A percentile compares a stretch with the other conserved stretches of the same genome.
phyloP scores from a whole-genome alignment of 139 green algal genomes.

The Chlorella ohadii region DNA sequence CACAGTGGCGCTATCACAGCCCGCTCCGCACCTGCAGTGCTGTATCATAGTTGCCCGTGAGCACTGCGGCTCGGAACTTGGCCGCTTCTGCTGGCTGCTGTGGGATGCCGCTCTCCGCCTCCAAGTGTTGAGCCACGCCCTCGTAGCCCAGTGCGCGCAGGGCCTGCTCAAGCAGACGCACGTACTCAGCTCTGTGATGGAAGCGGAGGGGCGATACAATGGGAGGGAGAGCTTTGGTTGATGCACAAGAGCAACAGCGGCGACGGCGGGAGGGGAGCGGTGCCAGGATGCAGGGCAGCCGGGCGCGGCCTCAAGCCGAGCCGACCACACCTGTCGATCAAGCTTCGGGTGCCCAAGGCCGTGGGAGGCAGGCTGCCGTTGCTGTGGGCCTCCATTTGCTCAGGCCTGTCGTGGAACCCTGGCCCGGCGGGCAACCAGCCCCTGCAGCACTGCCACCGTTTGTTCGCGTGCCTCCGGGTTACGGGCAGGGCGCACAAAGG shows the following conservation, averaged over 20 bases:
- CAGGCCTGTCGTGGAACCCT: background rate
- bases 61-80: slow-evolving; percentile 62
- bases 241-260: no score
- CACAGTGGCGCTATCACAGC: no score
- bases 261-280: no score
- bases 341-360: slow-evolving; percentile 3
- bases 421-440: no score
- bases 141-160: slow-evolving; percentile 72
- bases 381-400: background rate
- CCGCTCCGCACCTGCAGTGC: slow-evolving; percentile 47
- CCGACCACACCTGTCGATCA: slow-evolving; percentile 16
- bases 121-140: slow-evolving; percentile 52
- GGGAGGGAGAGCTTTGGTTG: background rate
- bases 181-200: slow-evolving; percentile 60
- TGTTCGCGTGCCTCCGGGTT: no score
- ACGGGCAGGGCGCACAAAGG: no score
- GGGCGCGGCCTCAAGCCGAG: no score
- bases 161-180: slow-evolving; percentile 82
- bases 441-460: no score
- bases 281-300: no score
- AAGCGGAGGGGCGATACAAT: no score
- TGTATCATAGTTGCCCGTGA: slow-evolving; percentile 64
- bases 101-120: slow-evolving; percentile 44
- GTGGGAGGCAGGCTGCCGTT: background rate
- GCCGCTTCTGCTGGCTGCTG: slow-evolving; percentile 74